These are phyloP conservation scores for Hansenula lynferdii DNA, from an alignment of 1,139 yeast genomes.

Conservation along the genomic window DNA sequence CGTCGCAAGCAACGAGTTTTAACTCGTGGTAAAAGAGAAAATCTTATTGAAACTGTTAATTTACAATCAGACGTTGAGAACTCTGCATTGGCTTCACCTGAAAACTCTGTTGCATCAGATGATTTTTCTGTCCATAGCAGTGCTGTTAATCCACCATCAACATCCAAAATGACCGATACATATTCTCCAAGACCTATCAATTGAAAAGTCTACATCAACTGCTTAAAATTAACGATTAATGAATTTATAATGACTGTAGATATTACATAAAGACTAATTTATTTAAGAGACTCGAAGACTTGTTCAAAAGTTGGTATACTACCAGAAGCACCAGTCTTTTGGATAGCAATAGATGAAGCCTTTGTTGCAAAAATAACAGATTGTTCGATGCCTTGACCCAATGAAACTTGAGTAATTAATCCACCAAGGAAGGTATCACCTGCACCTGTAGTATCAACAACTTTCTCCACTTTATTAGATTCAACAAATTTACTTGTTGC, in stretches of 20 bases:
- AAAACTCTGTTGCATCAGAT: constrained; percentile 18
- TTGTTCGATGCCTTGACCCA: constrained; percentile 34
- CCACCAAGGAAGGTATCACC: constrained; percentile 96
- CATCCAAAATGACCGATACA: neutral
- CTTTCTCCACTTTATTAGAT: constrained; percentile 40
- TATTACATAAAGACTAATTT: neutral
- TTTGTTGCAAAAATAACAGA: constrained; percentile 67
- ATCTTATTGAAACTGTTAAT: constrained; percentile 1
- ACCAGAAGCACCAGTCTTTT: constrained; percentile 82
- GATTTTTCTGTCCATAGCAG: constrained; percentile 11
- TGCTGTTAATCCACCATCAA: constrained; percentile 4
- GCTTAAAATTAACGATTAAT: neutral
- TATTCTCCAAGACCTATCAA: neutral
- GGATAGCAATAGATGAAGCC: constrained; percentile 81
- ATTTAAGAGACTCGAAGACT: constrained; percentile 20
- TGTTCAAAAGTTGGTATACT: constrained; percentile 58
- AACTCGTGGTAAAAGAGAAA: constrained; percentile 11
- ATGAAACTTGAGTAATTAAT: constrained; percentile 53
- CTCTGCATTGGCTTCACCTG: constrained; percentile 24
- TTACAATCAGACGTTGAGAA: constrained; percentile 14
- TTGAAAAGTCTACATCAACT: neutral
- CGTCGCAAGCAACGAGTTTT: constrained; percentile 21
- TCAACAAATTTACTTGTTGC: constrained; percentile 27
- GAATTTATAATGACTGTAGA: no score
- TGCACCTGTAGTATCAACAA: constrained; percentile 93